Base-by-base conservation (phyloP, 148 eudicot genomes). In the Amaranthus hypochondriacus region DNA sequence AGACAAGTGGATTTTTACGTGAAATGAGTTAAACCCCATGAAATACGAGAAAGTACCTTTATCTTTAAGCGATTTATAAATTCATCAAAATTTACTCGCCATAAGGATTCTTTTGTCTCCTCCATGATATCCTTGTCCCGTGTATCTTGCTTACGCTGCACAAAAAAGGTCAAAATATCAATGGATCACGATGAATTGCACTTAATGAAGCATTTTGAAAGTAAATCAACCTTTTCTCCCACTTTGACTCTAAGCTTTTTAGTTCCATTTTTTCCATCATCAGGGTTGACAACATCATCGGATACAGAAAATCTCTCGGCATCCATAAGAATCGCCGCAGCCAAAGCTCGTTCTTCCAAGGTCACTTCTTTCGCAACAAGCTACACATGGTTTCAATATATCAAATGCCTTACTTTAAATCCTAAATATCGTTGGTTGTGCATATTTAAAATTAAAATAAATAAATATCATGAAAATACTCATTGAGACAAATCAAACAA, bases 11-110 rank as follows among this genome's bases (percentile, higher is more conserved):
- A 71, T 47, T 56, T 71, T 39, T 71, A 15, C 5, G 2, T 71
- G 48, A 47, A 3, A 59, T 12, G 11, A 65, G 68, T 51, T 28
- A 47, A 44, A 11, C 2, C 56, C 28, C n/a, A 48, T 11, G 8
- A 5, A 57, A 48, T 5, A 28, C 11, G 18, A 9, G 70, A 68
- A 54, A 53, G 43, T 70, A 89, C 97, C 96, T 92, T 92, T 61
- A 82, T 84, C 76, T 87, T 79, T 62, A 89, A 79, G 56, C 80
- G 81, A 77, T 89, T 85, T 21, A 88, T 78, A 77, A 90, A 86
- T 80, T 95, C 98, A 66, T 95, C 93, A 77, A 87, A 88, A 80
- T 95, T 90, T 18, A 88, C 96, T 66, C 93, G 90, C 98, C 98
- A 95, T 59, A 89, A 76, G 56, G 92, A 84, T 79, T 95, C 97